Evolutionary conservation across 2,329 filamentous ascomycete species (phyloP), one percentile per base, ranked within the genome.

Genomic region (Aspergillus spinulosporus): DNA sequence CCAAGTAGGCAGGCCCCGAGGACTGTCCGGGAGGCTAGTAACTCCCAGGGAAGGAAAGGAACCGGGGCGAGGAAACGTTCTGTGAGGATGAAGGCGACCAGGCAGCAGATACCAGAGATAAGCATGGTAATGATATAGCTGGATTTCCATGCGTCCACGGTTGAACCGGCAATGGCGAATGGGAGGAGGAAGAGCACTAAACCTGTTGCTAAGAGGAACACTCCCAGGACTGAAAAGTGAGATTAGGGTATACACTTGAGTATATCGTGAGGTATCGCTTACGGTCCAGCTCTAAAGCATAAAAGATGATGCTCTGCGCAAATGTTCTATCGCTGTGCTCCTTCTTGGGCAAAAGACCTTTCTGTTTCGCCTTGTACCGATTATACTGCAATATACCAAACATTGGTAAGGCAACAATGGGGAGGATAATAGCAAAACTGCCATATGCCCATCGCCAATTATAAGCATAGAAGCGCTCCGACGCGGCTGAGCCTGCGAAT

Each of bases 391-490:
- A 77, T 11, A 87, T 68, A 12, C 73, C 62, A 49, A 81, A 80
- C 8, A 88, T 74, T 0, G 87, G 86, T 3, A 82, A 43, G 2
- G 79, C 79, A 39, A 85, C 75, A 48, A 80, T 65, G 0, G 85
- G 85, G 1, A 83, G 77, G 56, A 88, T 76, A 61, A 89, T 84
- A 32, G 81, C 76, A 64, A 86, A 88, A 42, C 75, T 72, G 31
- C 84, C 86, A 61, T 83, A 88, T 0, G 77, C 84, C 86, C 86
- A 88, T 15, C 83, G 78, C 80, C 82, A 87, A 51, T 78, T 82
- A 31, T 77, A 74, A 0, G 78, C 45, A 37, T 53, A 53, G 29
- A 58, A 73, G 62, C 85, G 82, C 1, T 74, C 73, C 15, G 82
- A 71, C 0, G 81, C 80, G 40, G 84, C 78, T 37, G 82, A 77